Base-by-base conservation (phyloP, 1,284 basidiomycete genomes). In the Ustilago nuda region DNA sequence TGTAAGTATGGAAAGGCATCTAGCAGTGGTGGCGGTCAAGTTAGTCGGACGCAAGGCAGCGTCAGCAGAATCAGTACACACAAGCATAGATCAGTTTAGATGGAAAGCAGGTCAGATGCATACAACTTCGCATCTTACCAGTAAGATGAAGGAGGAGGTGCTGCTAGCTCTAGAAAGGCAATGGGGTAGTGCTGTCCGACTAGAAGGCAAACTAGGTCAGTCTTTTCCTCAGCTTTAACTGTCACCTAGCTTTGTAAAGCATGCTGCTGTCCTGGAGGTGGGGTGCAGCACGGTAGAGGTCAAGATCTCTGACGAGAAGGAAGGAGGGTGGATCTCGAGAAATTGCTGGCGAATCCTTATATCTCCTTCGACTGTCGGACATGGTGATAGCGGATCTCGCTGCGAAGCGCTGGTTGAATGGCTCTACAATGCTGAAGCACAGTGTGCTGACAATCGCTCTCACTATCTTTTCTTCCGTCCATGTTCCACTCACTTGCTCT, bases 1-100 rank as follows among this genome's bases (percentile, higher is more conserved):
- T 59, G 69, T 72, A 72, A 72, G 69, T 72, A 7, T 13, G 46
- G 4, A 52, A 13, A 41, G 27, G 48, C 36, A 58, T 36, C 3
- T 8, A 12, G 9, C 15, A 53, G 33, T 51, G n/a, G 11, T 19
- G 7, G 32, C 7, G n/a, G 17, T 9, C 17, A 63, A 30, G 43
- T 43, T 32, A 32, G 19, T 33, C 30, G 11, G 27, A 61, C 27
- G 48, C 27, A 19, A 59, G 35, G 52, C n/a, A 15, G 13, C 11
- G 43, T 57, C 43, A 57, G 56, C 56, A 58, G 35, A 9, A 57
- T 17, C 43, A 46, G 35, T 23, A 43, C 12, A 23, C 27, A 52
- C 30, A 0, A 48, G 46, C 46, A 48, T 27, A 27, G 23, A 27
- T 27, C 23, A 13, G 9, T 32, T 11, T 32, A 12, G 13, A 35